Conservation (phyloP, 2,329 filamentous ascomycete genomes). For the Fusarium setosum region DNA sequence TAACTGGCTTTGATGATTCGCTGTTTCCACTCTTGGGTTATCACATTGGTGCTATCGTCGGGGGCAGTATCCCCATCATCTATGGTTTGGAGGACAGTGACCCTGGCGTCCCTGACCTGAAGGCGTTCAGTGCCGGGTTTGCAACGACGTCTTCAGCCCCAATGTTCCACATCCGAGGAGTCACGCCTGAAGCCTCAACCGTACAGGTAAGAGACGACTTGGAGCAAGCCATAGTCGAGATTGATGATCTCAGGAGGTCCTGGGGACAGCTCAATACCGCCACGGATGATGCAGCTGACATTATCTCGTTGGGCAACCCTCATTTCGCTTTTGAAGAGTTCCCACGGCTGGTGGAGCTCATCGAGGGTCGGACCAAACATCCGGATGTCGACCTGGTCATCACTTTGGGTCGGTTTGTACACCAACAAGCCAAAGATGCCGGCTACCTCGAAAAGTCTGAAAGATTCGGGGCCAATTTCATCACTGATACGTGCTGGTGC, state of each 20-base stretch:
- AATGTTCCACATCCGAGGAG: background rate
- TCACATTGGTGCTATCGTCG: background rate
- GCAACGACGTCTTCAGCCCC: background rate
- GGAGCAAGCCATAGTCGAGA: background rate
- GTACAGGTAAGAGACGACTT: background rate
- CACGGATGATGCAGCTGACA: background rate
- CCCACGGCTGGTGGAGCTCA: background rate
- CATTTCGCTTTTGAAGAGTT: background rate
- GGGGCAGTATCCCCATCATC: background rate
- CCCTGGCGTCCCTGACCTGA: background rate
- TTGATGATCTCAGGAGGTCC: background rate
- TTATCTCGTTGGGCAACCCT: background rate
- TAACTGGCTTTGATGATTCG: background rate
- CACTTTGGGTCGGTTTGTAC: background rate
- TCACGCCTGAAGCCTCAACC: background rate
- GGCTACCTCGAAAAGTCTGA: background rate
- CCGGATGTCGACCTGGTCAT: background rate
- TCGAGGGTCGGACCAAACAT: background rate
- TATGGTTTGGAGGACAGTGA: background rate
- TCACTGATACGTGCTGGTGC: conserved; percentile 10
- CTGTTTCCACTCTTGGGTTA: background rate
- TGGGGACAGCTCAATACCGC: background rate
- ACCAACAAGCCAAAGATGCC: background rate
- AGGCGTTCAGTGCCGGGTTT: background rate
- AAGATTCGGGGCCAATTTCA: background rate